Conservation (phyloP, 176 grass and related monocot genomes). For the Chloris gayana region DNA sequence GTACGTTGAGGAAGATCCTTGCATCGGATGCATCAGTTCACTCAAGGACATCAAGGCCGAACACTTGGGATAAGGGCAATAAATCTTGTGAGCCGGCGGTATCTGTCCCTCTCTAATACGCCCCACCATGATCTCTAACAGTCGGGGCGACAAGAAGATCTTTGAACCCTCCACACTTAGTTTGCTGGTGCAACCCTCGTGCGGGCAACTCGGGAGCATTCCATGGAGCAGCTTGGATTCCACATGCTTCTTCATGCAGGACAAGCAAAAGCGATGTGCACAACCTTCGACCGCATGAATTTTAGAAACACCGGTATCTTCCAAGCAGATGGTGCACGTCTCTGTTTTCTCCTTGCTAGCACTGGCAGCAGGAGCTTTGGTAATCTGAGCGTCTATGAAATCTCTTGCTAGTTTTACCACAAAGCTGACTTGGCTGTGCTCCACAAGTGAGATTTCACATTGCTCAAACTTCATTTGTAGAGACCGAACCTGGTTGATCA, state of each 20-base stretch:
- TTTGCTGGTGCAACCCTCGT: slow-evolving; percentile 62
- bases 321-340: slow-evolving; percentile 74
- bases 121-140: slow-evolving; percentile 62
- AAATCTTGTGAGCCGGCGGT: slow-evolving; percentile 58
- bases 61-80: slow-evolving; percentile 76
- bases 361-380: slow-evolving; percentile 33
- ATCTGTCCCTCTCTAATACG: slow-evolving; percentile 66
- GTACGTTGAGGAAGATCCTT: slow-evolving; percentile 46
- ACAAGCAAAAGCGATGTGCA: slow-evolving; percentile 63
- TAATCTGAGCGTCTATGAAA: slow-evolving; percentile 48
- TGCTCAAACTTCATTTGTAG: slow-evolving; percentile 22
- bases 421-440: slow-evolving; percentile 38
- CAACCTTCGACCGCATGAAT: slow-evolving; percentile 60
- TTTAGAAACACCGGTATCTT: slow-evolving; percentile 50
- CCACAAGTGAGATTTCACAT: slow-evolving; percentile 38
- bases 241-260: slow-evolving; percentile 78
- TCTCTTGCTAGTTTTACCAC: slow-evolving; percentile 69
- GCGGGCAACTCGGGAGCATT: slow-evolving; percentile 58
- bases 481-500: slow-evolving; percentile 46
- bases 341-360: slow-evolving; percentile 45
- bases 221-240: slow-evolving; percentile 68
- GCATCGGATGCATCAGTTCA: slow-evolving; percentile 42
- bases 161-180: slow-evolving; percentile 51
- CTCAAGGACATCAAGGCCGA: slow-evolving; percentile 69
- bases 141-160: slow-evolving; percentile 48